phyloP scores from a whole-genome alignment of 176 grass and related monocot genomes.

The Puya raimondii region DNA sequence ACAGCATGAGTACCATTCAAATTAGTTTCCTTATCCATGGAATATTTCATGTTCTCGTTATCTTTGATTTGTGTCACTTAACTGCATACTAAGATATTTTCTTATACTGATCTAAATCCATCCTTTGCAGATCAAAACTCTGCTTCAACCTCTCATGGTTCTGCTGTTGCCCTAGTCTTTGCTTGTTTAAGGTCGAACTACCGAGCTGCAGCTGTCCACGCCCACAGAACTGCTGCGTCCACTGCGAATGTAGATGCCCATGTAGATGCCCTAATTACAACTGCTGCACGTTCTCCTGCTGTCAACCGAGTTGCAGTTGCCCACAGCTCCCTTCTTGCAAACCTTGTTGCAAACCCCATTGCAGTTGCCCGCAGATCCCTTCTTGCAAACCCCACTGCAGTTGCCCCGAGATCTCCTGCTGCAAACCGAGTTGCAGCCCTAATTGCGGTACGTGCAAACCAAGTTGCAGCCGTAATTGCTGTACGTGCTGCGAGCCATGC shows the following conservation, averaged over 20 bases:
- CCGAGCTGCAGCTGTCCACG: constrained; percentile 18
- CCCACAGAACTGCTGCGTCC: background rate
- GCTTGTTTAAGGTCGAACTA: constrained; percentile 13
- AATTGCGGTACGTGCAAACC: constrained; percentile 9
- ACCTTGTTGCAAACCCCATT: constrained; percentile 26
- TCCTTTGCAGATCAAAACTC: constrained; percentile 41
- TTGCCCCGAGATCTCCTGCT: background rate
- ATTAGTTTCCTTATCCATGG: background rate
- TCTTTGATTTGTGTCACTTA: background rate
- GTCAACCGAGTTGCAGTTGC: background rate
- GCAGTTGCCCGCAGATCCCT: constrained; percentile 23
- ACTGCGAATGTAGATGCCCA: constrained; percentile 1
- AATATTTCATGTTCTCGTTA: background rate
- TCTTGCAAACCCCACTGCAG: constrained; percentile 27
- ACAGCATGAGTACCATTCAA: background rate
- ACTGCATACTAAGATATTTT: background rate
- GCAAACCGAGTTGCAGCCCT: constrained; percentile 16
- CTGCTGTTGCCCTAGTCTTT: constrained; percentile 60
- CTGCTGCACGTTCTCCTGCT: background rate
- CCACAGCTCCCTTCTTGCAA: constrained; percentile 20
- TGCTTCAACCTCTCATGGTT: constrained; percentile 37
- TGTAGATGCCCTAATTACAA: constrained; percentile 5
- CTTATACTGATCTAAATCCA: background rate
- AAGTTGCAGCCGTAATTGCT: constrained; percentile 17
- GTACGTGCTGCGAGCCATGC: constrained; percentile 17